These are phyloP conservation scores for Phytopythium montanum DNA, from an alignment of 352 stramenopile species.

Conservation along the genomic window DNA sequence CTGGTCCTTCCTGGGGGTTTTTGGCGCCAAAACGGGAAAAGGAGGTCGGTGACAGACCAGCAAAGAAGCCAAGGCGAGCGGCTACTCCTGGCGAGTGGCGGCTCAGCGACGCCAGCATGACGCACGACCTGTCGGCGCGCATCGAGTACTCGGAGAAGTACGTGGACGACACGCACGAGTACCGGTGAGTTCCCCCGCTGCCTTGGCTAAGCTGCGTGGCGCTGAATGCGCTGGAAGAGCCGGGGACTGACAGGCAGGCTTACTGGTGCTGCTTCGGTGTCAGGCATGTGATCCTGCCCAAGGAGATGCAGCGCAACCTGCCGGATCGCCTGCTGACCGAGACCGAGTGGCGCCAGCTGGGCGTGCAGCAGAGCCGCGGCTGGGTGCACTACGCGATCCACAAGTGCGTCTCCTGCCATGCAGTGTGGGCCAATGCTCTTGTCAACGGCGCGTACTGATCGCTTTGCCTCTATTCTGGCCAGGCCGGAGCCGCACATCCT, in stretches of 20 bases:
- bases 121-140: slow-evolving; percentile 82
- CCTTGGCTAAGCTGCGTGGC: background rate
- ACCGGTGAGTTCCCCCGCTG: slow-evolving; percentile 50
- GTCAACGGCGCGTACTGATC: background rate
- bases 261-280: background rate
- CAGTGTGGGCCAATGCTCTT: too few relatives aligned
- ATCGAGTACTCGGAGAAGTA: slow-evolving; percentile 97
- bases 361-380: slow-evolving; percentile 97
- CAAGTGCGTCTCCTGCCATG: slow-evolving; percentile 58
- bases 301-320: slow-evolving; percentile 96
- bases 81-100: too few relatives aligned
- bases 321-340: slow-evolving; percentile 95
- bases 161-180: slow-evolving; percentile 92
- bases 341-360: slow-evolving; percentile 96
- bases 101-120: too few relatives aligned
- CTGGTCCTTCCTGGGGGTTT: too few relatives aligned
- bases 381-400: slow-evolving; percentile 99
- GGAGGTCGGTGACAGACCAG: too few relatives aligned
- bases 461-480: background rate
- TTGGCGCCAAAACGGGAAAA: too few relatives aligned
- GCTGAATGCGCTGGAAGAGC: background rate
- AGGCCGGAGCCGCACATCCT: slow-evolving; percentile 99
- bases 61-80: too few relatives aligned
- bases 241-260: background rate
- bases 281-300: slow-evolving; percentile 96